Evolutionary conservation across 2,329 filamentous ascomycete genomes (phyloP), one percentile per base, ranked within the genome.

Genomic region (Cryphonectria carpinicola): DNA sequence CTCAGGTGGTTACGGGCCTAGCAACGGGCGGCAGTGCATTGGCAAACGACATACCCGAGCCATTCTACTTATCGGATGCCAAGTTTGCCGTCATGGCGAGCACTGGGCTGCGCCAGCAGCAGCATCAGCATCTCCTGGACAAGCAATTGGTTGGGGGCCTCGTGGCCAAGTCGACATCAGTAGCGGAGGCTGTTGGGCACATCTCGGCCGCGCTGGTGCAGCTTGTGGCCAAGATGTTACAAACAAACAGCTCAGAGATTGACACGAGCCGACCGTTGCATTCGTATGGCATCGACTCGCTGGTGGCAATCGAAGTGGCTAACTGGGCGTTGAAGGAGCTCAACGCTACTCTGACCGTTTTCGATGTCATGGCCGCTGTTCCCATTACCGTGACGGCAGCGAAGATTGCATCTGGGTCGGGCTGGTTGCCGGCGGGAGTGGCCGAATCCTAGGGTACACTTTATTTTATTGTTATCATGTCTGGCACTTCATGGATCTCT

Each of bases 221-320:
- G 32, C 46, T 46, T 10, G 37, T 64, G 11, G 68, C 71, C 11
- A 68, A 68, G 17, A 72, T 74, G 6, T 71, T 74, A 52, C 58
- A 66, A 41, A 66, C 43, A 4, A 25, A 49, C 8, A 41, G 43
- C 8, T 66, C 64, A 14, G 64, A 66, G 43, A 43, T 66, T 17
- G 64, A 66, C 28, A 49, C 64, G 17, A 35, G 14, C 25, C 32
- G 43, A 28, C 37, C 37, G 4, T 11, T 66, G 32, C 43, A 66
- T 7, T 25, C 49, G 22, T 56, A 66, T 22, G 65, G 65, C 35
- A 22, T 66, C 65, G 65, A 66, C 35, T 66, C 49, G 35, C 65
- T 66, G 17, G 49, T 58, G 2, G 65, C 65, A 22, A 37, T 66
- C 39, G 65, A 66, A 6, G 39, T 66, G 35, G 32, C n/a, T 22